Base-by-base conservation (phyloP, 176 grass and related monocot species). In the Carex kokanica region DNA sequence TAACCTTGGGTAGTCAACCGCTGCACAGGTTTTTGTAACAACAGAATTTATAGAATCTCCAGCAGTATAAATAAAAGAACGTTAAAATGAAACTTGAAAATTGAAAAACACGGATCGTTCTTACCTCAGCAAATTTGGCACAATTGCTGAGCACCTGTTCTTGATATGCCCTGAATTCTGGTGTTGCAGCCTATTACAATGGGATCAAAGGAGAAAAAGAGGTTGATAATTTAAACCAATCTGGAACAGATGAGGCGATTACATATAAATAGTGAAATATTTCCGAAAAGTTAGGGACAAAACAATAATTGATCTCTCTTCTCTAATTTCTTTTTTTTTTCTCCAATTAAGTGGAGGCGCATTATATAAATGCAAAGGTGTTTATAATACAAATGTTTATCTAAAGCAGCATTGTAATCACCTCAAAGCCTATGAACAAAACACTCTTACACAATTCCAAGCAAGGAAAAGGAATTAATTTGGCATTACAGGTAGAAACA, bases 141-240 rank as follows among this genome's bases (percentile, higher is more conserved):
- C 83, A 93, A 83, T 99, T 99, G 80, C 89, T 90, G 64, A 99
- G 92, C 72, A 93, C 97, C 87, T 99, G 93, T 82, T 99, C 97
- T 89, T 99, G 97, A 78, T 99, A 99, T 79, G 91, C 88, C 85
- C 84, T 92, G 84, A 89, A 99, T 86, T 93, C 93, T 86, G 56
- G 65, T 64, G 91, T 96, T 49, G 86, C 93, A 70, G 97, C 89
- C 97, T 99, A 85, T 59, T 32, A 56, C 13, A 79, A 32, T 72
- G 43, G 43, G 16, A 71, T 67, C 14, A 69, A 70, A 2, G 15
- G 40, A 38, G 17, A 56, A 62, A 72, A 55, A 20, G 5, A 40
- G 52, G 41, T 36, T 53, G 0, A 27, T 74, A 74, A 17, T 29
- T 74, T 0, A 78, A 81, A n/a, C 10, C 23, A 15, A 63, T 59